Percentiles rank a stretch among this genome's conserved stretches.
Conservation (phyloP, 331 rosid species). For the Quercus tomentella region DNA sequence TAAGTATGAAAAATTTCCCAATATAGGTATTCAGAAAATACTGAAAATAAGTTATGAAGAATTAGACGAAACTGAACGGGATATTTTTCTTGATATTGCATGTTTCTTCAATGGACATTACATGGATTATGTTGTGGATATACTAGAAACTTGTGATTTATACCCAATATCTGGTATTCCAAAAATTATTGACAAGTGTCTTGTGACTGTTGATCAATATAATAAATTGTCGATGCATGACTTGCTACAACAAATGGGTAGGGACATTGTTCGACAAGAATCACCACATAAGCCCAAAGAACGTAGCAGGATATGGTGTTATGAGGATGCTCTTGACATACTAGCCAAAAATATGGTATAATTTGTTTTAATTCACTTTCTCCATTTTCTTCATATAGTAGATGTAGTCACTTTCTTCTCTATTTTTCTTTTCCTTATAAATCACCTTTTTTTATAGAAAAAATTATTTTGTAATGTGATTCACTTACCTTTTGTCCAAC, state of each 20-base stretch:
- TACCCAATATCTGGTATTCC: not conserved
- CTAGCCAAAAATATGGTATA: not conserved
- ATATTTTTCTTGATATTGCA: slow-evolving; percentile 22
- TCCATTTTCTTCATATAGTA: not conserved
- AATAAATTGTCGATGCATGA: slow-evolving; percentile 17
- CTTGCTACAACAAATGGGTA: slow-evolving; percentile 27
- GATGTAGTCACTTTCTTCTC: not conserved
- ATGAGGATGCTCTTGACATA: slow-evolving; percentile 10
- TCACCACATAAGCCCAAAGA: not conserved
- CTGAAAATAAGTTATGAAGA: not conserved
- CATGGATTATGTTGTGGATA: not conserved
- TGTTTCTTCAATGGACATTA: slow-evolving; percentile 21
- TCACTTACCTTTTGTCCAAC: not conserved
- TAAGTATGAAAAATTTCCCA: not conserved
- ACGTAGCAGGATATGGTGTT: slow-evolving; percentile 10
- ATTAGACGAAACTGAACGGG: not conserved
- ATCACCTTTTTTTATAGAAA: not conserved
- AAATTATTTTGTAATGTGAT: not conserved
- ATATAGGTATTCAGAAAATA: not conserved
- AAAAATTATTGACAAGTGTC: slow-evolving; percentile 9
- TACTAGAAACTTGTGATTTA: slow-evolving; percentile 1
- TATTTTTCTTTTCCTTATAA: too few species aligned
- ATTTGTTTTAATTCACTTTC: not conserved
- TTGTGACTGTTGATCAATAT: too few species aligned
- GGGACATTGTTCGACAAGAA: slow-evolving; percentile 16